Base-by-base conservation (phyloP, 2,329 filamentous ascomycete genomes). In the Coleophoma cylindrospora region DNA sequence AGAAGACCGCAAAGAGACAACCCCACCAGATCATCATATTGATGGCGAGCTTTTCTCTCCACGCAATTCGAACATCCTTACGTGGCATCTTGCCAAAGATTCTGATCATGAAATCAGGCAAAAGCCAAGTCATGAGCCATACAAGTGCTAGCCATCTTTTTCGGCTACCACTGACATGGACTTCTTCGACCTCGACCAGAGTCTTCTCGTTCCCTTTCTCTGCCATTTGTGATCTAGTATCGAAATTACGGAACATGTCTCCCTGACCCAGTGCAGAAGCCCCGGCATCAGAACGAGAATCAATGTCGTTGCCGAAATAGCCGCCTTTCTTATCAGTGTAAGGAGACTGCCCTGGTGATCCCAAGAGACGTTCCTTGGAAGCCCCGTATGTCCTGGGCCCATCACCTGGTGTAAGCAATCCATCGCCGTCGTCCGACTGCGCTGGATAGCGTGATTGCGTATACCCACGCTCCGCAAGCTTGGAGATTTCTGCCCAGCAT, bases 171-270 rank as follows among this genome's bases (percentile, higher is more conserved):
- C 88, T 92, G 53, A 89, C 82, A 43, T 81, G 81, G 55, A 86
- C 81, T 62, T 91, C 89, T 56, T 99, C 94, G 2, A 99, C 89
- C 68, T 96, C 92, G 52, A 89, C 83, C 70, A 96, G 81, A 14
- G 89, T 84, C 69, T 92, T 90, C 58, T 95, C 89, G 57, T 96
- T 95, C 54, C 89, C 89, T 58, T 95, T 92, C 70, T 97, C 92
- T 0, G 92, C 89, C 81, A 99, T 90, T 65, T 96, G 89, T 66
- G 95, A 88, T 55, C 90, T 83, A 7, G 92, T 96, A 59, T 97
- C 92, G 8, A 97, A 77, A 62, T 96, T 96, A 64, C 91, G 89
- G 77, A 99, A 99, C 92, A 99, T 96, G 66, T 99, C 94, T 8
- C 94, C 91, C 48, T 81, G 88, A 44, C 91, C 88, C 65, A 96